phyloP scores from a whole-genome alignment of 345 rosid genomes.

The Garcia nutans region DNA sequence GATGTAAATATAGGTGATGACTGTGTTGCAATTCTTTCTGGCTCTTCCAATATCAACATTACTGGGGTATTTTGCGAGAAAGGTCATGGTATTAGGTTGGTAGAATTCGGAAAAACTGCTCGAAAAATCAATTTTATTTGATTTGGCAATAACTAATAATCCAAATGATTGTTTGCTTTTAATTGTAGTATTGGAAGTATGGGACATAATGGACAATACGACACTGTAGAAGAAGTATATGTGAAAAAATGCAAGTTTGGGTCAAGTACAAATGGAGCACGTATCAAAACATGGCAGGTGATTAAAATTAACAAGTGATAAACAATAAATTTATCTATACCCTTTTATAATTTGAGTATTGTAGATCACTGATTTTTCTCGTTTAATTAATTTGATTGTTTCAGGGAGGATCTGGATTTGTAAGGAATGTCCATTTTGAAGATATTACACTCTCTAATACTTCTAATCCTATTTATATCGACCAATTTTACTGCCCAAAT shows the following conservation, averaged over 20 bases:
- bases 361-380: not conserved
- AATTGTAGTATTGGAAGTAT: slow-evolving; percentile 17
- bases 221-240: slow-evolving; percentile 9
- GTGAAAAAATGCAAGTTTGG: not conserved
- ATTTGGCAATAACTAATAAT: too few species aligned
- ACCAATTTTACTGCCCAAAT: slow-evolving; percentile 9
- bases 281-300: slow-evolving; percentile 20
- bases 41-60: slow-evolving; percentile 15
- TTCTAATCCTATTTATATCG: slow-evolving; percentile 10
- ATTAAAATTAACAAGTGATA: not conserved
- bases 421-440: slow-evolving; percentile 2
- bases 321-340: too few species aligned
- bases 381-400: not conserved
- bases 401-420: slow-evolving; percentile 19
- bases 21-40: slow-evolving; percentile 51
- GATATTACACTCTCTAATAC: not conserved
- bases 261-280: not conserved
- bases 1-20: slow-evolving; percentile 47
- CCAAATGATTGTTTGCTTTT: not conserved
- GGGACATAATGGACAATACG: not conserved
- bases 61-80: slow-evolving; percentile 8
- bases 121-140: too few species aligned
- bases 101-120: too few species aligned
- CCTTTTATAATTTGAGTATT: too few species aligned
- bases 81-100: slow-evolving; percentile 33